phyloP scores from a whole-genome alignment of 1,284 basidiomycete genomes.

The Exobasidium cylindrosporum region DNA sequence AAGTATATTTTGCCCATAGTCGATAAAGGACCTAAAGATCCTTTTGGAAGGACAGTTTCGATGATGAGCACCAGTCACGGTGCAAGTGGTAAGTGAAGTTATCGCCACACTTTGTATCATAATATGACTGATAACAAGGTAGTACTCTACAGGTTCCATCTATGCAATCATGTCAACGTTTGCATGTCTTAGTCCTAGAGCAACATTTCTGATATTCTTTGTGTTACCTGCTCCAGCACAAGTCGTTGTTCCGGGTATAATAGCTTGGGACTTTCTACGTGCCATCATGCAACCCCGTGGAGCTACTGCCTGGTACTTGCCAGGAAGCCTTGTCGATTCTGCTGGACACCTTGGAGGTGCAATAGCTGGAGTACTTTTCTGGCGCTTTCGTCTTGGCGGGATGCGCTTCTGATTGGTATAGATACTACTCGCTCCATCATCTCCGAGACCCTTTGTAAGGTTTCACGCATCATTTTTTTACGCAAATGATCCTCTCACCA shows the following conservation, averaged over 20 bases:
- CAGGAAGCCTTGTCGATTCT: conserved; percentile 62
- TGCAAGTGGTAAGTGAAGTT: conserved; percentile 23
- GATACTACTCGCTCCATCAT: too few relatives aligned
- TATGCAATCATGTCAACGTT: conserved; percentile 66
- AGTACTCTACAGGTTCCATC: conserved; percentile 60
- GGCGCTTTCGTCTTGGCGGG: conserved; percentile 17
- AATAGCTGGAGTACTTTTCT: conserved; percentile 63
- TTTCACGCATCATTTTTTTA: too few relatives aligned
- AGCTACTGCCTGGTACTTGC: neutral
- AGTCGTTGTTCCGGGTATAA: conserved; percentile 71
- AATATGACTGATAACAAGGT: neutral
- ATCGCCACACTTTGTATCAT: neutral
- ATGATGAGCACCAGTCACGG: conserved; percentile 19
- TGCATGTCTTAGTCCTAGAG: conserved; percentile 67
- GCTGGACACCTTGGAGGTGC: conserved; percentile 78
- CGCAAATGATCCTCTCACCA: too few relatives aligned
- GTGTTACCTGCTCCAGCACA: conserved; percentile 76
- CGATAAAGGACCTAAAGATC: neutral
- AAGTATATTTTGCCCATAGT: conserved; percentile 22
- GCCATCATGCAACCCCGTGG: conserved; percentile 58
- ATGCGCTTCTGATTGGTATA: conserved; percentile 2
- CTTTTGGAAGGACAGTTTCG: neutral
- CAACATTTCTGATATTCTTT: conserved; percentile 73
- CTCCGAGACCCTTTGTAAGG: too few relatives aligned
- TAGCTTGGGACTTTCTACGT: conserved; percentile 68